These are phyloP conservation scores for Fusarium brevicatenulatum DNA, from an alignment of 2,329 filamentous ascomycete genomes.

Conservation along the genomic window DNA sequence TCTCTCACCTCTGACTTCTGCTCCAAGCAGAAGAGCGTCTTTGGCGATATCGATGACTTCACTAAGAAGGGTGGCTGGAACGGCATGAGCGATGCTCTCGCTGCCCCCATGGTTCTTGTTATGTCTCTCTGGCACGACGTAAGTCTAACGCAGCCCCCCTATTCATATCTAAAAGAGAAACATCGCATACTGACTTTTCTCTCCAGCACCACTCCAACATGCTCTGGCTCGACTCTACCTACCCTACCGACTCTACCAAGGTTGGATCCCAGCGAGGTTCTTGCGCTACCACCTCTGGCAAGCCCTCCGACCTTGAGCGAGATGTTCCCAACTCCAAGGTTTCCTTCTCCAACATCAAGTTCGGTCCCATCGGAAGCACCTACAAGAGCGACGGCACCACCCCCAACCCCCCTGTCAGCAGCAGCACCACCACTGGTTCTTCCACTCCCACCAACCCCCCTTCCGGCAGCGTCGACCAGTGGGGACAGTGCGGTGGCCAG, in stretches of 20 bases:
- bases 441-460: constrained; percentile 6
- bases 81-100: constrained; percentile 62
- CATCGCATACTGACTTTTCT: constrained; percentile 9
- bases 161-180: background rate
- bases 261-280: constrained; percentile 64
- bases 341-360: constrained; percentile 68
- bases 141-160: constrained; percentile 24
- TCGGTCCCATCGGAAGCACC: constrained; percentile 65
- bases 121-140: constrained; percentile 70
- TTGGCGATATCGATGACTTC: constrained; percentile 66
- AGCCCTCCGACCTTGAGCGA: constrained; percentile 55
- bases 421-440: background rate
- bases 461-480: constrained; percentile 41
- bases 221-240: constrained; percentile 78
- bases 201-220: constrained; percentile 68
- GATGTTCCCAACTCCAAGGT: constrained; percentile 60
- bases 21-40: constrained; percentile 65
- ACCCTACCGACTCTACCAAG: constrained; percentile 60
- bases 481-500: constrained; percentile 52
- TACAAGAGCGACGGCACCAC: constrained; percentile 39
- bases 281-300: constrained; percentile 62
- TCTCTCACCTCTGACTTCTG: constrained; percentile 69
- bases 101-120: constrained; percentile 58
- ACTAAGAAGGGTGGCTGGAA: constrained; percentile 64
- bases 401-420: constrained; percentile 21